Evolutionary conservation across 2,329 filamentous ascomycete species (phyloP), one percentile per base, ranked within the genome.

Genomic region (Didymella keratinophila): DNA sequence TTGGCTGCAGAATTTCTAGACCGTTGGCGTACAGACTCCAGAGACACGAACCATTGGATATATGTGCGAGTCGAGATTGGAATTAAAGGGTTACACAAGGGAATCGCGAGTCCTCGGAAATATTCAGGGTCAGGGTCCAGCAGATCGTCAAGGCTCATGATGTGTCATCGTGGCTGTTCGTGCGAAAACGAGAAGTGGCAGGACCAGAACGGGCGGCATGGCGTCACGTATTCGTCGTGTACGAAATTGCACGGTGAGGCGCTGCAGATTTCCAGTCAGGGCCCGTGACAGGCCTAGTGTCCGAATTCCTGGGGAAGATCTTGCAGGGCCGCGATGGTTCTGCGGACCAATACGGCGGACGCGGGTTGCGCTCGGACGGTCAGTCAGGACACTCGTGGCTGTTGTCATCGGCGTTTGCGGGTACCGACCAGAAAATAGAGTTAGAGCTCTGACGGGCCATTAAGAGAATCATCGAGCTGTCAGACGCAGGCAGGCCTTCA

Each of bases 311-410:
- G 54, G 47, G 47, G 42, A 46, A 52, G 14, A 57, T 48, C 37
- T 39, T 52, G 42, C 25, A 46, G 16, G 43, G 51, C 25, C 18
- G 10, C 12, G 10, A 14, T 12, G 27, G 12, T n/a, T 18, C 51
- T 52, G 43, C 67, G 67, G 67, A 70, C 67, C 59, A 70, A 68
- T 61, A 41, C 66, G 66, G 67, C 61, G 53, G 60, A 62, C 23
- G 37, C 57, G 60, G 60, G 18, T 20, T 39, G 36, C n/a, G 18
- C 2, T 39, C 36, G 36, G 36, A 39, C n/a, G 44, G n/a, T n/a
- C n/a, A n/a, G n/a, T n/a, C n/a, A n/a, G n/a, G n/a, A n/a, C n/a
- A n/a, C 21, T 55, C 50, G 44, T 21, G 47, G 39, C 44, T 41
- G 28, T 42, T 42, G 12, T 9, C 20, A 20, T 52, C 56, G 60